Conservation (phyloP, 2,329 filamentous ascomycete genomes). For the Fusarium fracticaudum region DNA sequence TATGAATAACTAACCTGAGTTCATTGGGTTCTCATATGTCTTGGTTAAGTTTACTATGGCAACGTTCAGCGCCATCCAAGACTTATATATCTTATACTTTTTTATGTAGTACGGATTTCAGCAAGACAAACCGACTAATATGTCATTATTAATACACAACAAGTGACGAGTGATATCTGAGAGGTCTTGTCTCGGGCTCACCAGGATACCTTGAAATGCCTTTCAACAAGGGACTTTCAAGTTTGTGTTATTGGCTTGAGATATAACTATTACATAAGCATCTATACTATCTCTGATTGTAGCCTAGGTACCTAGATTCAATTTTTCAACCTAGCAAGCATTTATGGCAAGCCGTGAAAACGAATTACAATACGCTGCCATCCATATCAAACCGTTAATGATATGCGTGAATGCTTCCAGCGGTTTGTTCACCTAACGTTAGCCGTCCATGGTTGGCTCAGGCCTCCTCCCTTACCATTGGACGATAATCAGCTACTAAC, state of each 20-base stretch:
- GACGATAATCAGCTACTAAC: conserved; percentile 1
- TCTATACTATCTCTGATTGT: background rate
- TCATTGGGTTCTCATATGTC: background rate
- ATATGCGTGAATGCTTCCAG: background rate
- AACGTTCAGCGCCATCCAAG: background rate
- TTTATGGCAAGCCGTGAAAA: background rate
- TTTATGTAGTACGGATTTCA: background rate
- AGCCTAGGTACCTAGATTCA: background rate
- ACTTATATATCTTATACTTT: background rate
- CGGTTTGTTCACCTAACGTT: background rate
- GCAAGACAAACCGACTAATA: background rate
- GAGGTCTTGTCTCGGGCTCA: background rate
- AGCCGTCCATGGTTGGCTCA: background rate
- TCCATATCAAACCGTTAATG: background rate
- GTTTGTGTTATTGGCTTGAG: background rate
- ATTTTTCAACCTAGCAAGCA: no score
- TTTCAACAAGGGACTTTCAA: background rate
- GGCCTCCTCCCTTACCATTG: conserved; percentile 1
- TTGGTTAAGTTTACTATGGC: background rate
- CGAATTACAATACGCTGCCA: background rate
- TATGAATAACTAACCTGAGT: background rate
- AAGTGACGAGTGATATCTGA: background rate
- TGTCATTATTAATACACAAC: background rate
- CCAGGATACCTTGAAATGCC: background rate
- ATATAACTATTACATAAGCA: background rate